phyloP scores from a whole-genome alignment of 768 basidiomycete species.

The Leucosporidium creatinivorum region DNA sequence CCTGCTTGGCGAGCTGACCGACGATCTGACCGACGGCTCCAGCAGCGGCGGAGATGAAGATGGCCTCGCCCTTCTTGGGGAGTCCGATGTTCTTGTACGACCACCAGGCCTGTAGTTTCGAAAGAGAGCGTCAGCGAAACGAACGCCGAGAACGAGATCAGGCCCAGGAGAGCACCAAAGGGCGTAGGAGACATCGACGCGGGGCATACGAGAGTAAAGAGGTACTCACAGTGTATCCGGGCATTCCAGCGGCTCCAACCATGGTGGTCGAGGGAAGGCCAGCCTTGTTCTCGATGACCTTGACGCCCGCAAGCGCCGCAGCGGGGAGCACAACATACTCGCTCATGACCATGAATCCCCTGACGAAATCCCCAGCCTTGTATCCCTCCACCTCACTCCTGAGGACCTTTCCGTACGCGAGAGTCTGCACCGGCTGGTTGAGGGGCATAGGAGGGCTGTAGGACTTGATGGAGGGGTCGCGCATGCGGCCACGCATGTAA shows the following conservation, averaged over 20 bases:
- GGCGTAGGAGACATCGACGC: no score
- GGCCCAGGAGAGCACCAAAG: not conserved
- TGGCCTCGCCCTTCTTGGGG: slow-evolving; percentile 52
- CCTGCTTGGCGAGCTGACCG: slow-evolving; percentile 47
- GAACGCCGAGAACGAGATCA: not conserved
- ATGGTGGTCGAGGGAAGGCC: not conserved
- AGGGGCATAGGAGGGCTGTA: not conserved
- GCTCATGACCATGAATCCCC: not conserved
- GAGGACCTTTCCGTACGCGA: not conserved
- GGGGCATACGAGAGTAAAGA: not conserved
- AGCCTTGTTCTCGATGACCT: not conserved
- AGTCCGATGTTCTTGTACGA: slow-evolving; percentile 43
- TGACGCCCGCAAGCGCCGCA: not conserved
- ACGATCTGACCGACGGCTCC: slow-evolving; percentile 57
- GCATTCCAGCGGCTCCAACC: not conserved
- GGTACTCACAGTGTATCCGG: not conserved
- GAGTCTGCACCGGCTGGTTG: not conserved
- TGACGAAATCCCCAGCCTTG: not conserved
- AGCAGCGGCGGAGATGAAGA: slow-evolving; percentile 49
- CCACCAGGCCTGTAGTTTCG: slow-evolving; percentile 30
- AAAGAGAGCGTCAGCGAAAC: not conserved
- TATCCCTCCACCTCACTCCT: not conserved
- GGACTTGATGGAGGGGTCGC: not conserved
- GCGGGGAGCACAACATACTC: not conserved
- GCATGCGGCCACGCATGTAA: not conserved